Conservation (phyloP, 495 filamentous ascomycete species). For the Podospora pseudopauciseta region DNA sequence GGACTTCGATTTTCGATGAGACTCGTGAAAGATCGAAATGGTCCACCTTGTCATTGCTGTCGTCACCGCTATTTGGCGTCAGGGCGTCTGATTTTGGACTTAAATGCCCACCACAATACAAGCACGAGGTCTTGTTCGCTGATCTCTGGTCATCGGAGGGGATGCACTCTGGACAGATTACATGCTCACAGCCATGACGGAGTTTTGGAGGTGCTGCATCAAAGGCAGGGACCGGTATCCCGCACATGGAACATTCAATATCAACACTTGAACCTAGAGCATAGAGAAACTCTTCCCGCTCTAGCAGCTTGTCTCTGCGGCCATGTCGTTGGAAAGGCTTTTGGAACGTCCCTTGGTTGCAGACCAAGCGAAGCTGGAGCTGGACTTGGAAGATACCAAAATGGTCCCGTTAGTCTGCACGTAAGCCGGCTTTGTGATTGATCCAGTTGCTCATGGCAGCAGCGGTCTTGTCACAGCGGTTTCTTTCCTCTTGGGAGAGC, state of each 20-base stretch:
- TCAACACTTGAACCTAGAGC: background rate
- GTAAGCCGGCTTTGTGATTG: background rate
- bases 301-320: background rate
- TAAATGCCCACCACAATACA: no score
- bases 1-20: background rate
- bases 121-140: background rate
- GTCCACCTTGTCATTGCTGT: background rate
- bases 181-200: background rate
- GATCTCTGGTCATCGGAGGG: background rate
- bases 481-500: background rate
- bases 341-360: background rate
- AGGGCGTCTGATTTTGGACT: no score
- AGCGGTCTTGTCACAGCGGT: background rate
- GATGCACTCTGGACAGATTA: background rate
- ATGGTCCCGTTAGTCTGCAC: background rate
- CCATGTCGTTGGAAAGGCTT: background rate
- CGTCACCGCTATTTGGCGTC: no score
- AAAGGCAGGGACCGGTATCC: background rate
- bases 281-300: background rate
- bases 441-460: background rate
- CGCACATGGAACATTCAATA: background rate
- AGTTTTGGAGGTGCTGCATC: background rate
- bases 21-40: background rate
- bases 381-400: background rate
- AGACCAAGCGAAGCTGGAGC: background rate